Percentiles rank a stretch among this genome's conserved stretches.
phyloP scores from a whole-genome alignment of 1,284 basidiomycete genomes.

The Cronartium quercuum region DNA sequence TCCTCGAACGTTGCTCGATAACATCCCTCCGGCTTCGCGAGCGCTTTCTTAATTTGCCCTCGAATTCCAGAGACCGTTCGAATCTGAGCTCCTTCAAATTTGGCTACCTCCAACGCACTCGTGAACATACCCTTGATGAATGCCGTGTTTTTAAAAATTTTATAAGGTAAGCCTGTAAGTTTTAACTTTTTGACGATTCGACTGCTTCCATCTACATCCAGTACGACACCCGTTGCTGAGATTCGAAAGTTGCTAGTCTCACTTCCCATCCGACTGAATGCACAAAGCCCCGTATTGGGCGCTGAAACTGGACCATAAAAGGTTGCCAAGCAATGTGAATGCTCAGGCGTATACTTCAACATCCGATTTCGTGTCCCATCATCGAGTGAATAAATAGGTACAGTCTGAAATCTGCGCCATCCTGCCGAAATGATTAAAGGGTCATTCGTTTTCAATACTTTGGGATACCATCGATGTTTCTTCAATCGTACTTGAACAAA shows the following conservation, averaged over 20 bases:
- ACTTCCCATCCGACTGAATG: conserved; percentile 77
- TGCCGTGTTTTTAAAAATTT: conserved; percentile 98
- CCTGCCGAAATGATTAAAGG: conserved; percentile 91
- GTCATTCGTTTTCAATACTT: conserved; percentile 94
- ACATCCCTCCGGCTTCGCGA: conserved; percentile 86
- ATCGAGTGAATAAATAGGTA: conserved; percentile 93
- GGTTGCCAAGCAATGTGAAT: conserved; percentile 97
- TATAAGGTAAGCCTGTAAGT: conserved; percentile 86
- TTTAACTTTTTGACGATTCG: conserved; percentile 99
- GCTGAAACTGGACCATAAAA: conserved; percentile 86
- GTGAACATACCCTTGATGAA: conserved; percentile 98
- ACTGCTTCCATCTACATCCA: conserved; percentile 82
- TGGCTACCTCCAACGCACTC: conserved; percentile 85
- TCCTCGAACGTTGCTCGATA: conserved; percentile 98
- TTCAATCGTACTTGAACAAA: conserved; percentile 94
- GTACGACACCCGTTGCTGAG: conserved; percentile 86
- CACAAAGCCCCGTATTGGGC: conserved; percentile 96
- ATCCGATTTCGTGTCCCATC: conserved; percentile 96
- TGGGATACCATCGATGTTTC: conserved; percentile 87
- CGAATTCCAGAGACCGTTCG: conserved; percentile 91
- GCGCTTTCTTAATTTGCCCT: conserved; percentile 92
- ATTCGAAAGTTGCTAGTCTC: conserved; percentile 74
- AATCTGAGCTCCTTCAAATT: conserved; percentile 95
- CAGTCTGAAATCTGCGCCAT: conserved; percentile 90
- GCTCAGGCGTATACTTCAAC: conserved; percentile 99